Evolutionary conservation across 2,329 filamentous ascomycete species (phyloP).

Genomic region (Fusarium avenaceum): DNA sequence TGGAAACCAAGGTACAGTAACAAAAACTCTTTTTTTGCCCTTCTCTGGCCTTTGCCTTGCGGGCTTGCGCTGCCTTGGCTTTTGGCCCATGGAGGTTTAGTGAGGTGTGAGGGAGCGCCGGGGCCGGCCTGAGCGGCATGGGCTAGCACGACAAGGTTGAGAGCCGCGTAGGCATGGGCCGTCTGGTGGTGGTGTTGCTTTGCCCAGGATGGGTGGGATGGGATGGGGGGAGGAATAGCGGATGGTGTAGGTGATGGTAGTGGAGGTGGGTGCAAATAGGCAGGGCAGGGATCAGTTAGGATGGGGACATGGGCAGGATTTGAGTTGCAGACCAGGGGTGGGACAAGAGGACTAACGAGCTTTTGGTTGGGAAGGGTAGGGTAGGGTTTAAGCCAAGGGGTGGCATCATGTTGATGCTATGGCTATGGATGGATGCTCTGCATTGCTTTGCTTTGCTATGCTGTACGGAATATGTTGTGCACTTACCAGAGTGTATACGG

Average conservation of each 20-base stretch:
- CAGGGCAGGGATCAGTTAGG: constrained; percentile 28
- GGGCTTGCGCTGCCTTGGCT: constrained; percentile 27
- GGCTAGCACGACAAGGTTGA: constrained; percentile 49
- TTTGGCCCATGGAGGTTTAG: constrained; percentile 18
- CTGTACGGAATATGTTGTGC: constrained; percentile 10
- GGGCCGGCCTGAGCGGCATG: constrained; percentile 50
- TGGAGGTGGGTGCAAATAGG: constrained; percentile 40
- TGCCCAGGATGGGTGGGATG: constrained; percentile 11
- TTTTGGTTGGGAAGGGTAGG: constrained; percentile 31
- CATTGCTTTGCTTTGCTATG: background rate
- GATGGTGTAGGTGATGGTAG: constrained; percentile 5
- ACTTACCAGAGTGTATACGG: constrained; percentile 27
- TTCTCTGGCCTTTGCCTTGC: constrained; percentile 6
- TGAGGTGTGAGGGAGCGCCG: constrained; percentile 37
- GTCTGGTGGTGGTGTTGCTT: constrained; percentile 33
- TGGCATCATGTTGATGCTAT: constrained; percentile 36
- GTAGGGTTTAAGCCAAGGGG: constrained; percentile 22
- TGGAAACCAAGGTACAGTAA: constrained; percentile 19
- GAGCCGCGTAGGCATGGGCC: constrained; percentile 50
- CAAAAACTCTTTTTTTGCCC: constrained; percentile 17
- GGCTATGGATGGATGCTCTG: constrained; percentile 3
- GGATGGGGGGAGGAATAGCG: constrained; percentile 4
- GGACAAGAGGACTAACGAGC: constrained; percentile 25
- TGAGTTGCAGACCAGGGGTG: constrained; percentile 39
- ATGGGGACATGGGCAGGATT: constrained; percentile 36